Percentiles rank a stretch among this genome's conserved stretches.
Evolutionary conservation across 2,329 filamentous ascomycete genomes (phyloP).

Genomic region (Akanthomyces uredinophilus): DNA sequence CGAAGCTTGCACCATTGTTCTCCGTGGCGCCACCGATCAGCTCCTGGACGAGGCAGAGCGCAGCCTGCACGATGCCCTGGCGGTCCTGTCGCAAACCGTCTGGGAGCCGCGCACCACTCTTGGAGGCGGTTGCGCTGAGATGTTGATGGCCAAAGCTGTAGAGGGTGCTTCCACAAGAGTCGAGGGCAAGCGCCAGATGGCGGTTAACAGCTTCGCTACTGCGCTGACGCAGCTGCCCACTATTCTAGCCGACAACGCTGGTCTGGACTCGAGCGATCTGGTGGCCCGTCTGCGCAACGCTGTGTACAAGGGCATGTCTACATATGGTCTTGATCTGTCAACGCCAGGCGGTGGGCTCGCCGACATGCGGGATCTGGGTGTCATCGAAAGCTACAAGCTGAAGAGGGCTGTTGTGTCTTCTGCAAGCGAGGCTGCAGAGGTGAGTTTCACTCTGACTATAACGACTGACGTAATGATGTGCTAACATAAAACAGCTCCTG

Average conservation of each 20-base stretch:
- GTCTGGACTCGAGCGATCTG: constrained; percentile 90
- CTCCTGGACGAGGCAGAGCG: constrained; percentile 95
- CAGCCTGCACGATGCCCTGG: constrained; percentile 90
- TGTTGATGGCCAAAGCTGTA: constrained; percentile 98
- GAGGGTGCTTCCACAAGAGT: constrained; percentile 90
- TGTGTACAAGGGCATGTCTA: constrained; percentile 91
- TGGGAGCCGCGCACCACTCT: constrained; percentile 91
- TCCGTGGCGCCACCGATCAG: constrained; percentile 94
- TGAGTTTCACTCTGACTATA: constrained; percentile 39
- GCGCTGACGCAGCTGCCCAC: constrained; percentile 91
- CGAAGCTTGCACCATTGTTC: constrained; percentile 91
- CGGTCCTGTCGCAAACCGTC: constrained; percentile 93
- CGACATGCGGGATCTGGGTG: constrained; percentile 92
- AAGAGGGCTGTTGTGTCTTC: constrained; percentile 97
- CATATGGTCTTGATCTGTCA: constrained; percentile 82
- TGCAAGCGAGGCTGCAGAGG: constrained; percentile 93
- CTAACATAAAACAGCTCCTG: constrained; percentile 22
- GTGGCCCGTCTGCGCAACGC: constrained; percentile 87
- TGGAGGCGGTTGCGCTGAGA: constrained; percentile 93
- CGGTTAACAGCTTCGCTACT: constrained; percentile 82
- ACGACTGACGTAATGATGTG: neutral
- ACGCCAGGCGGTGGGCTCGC: constrained; percentile 87
- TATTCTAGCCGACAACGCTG: constrained; percentile 95
- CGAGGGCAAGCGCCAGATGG: constrained; percentile 93
- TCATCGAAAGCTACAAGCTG: constrained; percentile 97